A percentile compares a stretch with the other conserved stretches of the same genome.
phyloP scores from a whole-genome alignment of 495 filamentous ascomycete genomes.

The Cudoniella acicularis region DNA sequence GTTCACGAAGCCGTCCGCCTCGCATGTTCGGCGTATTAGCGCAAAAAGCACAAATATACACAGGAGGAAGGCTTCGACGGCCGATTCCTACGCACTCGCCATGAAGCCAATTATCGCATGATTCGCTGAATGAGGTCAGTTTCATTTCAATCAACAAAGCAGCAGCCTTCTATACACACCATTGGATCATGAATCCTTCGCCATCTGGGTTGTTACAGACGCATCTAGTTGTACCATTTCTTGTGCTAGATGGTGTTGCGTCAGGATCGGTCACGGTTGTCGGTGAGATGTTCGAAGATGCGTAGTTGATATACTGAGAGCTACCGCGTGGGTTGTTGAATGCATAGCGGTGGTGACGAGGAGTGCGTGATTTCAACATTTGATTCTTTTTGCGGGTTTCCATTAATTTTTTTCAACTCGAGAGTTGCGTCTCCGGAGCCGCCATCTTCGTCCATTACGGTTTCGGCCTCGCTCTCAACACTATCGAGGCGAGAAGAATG shows the following conservation, averaged over 20 bases:
- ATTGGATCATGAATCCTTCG: constrained; percentile 79
- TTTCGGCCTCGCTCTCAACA: constrained; percentile 54
- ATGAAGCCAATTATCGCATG: constrained; percentile 83
- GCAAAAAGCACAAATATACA: constrained; percentile 81
- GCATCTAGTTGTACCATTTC: constrained; percentile 62
- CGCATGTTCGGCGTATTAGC: constrained; percentile 68
- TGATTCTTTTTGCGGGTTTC: constrained; percentile 55
- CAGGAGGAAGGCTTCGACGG: constrained; percentile 58
- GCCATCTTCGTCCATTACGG: constrained; percentile 45
- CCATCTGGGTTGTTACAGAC: constrained; percentile 65
- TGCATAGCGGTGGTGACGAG: constrained; percentile 15
- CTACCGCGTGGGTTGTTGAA: constrained; percentile 9
- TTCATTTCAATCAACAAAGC: background rate
- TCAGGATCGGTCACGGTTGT: constrained; percentile 65
- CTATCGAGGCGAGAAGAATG: constrained; percentile 22
- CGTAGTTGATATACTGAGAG: constrained; percentile 15
- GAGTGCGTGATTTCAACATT: constrained; percentile 11
- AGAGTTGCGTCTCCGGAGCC: constrained; percentile 47
- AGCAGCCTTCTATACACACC: constrained; percentile 49
- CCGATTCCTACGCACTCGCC: constrained; percentile 72
- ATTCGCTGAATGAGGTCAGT: constrained; percentile 54
- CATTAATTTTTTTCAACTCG: constrained; percentile 70
- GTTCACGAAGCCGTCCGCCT: constrained; percentile 58
- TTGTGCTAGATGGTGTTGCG: constrained; percentile 60
- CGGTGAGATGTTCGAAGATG: constrained; percentile 48